Conservation (phyloP, 495 filamentous ascomycete genomes). For the Aspergillus saccharolyticus region DNA sequence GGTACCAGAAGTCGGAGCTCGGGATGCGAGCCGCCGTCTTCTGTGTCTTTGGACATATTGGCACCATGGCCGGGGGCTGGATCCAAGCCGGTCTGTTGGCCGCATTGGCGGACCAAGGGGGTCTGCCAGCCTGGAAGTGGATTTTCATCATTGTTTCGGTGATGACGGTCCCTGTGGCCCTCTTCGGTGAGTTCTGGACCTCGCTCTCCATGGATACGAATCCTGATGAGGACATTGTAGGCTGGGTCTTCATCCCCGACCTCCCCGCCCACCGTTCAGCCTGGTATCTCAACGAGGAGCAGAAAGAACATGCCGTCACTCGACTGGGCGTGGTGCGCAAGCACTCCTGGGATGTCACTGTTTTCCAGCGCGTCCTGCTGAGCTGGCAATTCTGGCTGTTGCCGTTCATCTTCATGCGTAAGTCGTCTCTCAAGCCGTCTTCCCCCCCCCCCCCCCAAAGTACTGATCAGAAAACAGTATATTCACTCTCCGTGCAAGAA, state of each 20-base stretch:
- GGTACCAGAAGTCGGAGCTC: slow-evolving; percentile 29
- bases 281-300: slow-evolving; percentile 30
- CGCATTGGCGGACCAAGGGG: slow-evolving; percentile 19
- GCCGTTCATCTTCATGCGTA: slow-evolving; percentile 34
- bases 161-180: slow-evolving; percentile 27
- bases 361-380: slow-evolving; percentile 26
- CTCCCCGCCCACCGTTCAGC: slow-evolving; percentile 29
- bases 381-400: slow-evolving; percentile 36
- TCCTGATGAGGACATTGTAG: slow-evolving; percentile 6
- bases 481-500: slow-evolving; percentile 30
- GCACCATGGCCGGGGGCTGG: slow-evolving; percentile 29
- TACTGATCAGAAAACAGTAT: slow-evolving; percentile 16
- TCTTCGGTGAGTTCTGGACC: slow-evolving; percentile 20
- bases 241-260: slow-evolving; percentile 34
- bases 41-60: slow-evolving; percentile 27
- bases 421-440: neutral
- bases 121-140: slow-evolving; percentile 31
- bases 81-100: slow-evolving; percentile 27
- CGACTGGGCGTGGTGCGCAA: slow-evolving; percentile 21
- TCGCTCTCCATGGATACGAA: neutral
- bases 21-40: slow-evolving; percentile 27
- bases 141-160: slow-evolving; percentile 31
- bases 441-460: neutral
- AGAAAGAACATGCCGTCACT: slow-evolving; percentile 28
- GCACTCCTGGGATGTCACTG: slow-evolving; percentile 28